Evolutionary conservation across 345 rosid species (phyloP).

Genomic region (Citrus trifoliata): DNA sequence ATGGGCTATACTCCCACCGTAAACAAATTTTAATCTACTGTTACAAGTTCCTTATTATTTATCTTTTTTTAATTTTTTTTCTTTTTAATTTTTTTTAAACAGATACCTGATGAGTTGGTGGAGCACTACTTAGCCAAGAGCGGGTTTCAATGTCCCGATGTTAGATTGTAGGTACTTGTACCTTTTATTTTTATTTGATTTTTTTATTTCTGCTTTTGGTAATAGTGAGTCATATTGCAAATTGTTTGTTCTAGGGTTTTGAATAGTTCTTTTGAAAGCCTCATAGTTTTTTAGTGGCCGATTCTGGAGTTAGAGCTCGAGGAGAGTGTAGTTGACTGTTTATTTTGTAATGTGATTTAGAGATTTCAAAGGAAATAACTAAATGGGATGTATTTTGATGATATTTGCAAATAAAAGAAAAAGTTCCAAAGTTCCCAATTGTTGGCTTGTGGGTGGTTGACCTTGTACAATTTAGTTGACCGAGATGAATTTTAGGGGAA

Average conservation of each 20-base stretch:
- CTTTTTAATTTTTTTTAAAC: slow-evolving; percentile 1
- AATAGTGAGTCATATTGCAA: neutral
- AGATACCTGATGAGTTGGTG: slow-evolving; percentile 97
- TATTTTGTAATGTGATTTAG: too few relatives aligned
- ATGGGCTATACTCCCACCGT: slow-evolving; percentile 92
- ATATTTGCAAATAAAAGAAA: neutral
- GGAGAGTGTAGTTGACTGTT: neutral
- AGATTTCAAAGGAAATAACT: neutral
- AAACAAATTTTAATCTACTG: neutral
- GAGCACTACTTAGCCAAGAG: slow-evolving; percentile 96
- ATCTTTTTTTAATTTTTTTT: neutral
- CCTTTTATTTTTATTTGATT: neutral
- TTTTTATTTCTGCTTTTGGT: neutral
- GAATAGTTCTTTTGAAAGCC: neutral
- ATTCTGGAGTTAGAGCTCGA: neutral
- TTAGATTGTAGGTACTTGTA: slow-evolving; percentile 78
- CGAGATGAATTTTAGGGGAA: neutral
- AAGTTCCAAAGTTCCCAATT: neutral
- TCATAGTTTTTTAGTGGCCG: neutral
- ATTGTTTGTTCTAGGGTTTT: neutral
- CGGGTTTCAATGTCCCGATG: slow-evolving; percentile 95
- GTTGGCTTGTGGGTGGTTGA: neutral
- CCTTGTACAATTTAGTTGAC: neutral
- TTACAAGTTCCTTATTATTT: neutral
- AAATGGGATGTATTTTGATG: neutral